Conservation (phyloP, 2,329 filamentous ascomycete genomes). For the Hypoxylon sp. region DNA sequence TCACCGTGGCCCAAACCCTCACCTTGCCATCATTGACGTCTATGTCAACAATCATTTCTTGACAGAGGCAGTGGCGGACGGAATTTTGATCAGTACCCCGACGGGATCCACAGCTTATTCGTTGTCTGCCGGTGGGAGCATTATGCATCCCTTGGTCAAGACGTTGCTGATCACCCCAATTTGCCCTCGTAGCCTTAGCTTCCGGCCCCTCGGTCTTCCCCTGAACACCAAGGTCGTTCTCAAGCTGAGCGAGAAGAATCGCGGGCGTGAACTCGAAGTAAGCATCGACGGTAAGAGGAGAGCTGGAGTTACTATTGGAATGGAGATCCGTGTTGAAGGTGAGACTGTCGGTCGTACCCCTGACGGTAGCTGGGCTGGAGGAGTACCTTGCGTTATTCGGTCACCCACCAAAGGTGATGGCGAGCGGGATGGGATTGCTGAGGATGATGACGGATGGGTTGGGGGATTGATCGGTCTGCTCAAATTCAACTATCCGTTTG, state of each 20-base stretch:
- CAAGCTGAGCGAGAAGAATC: conserved; percentile 84
- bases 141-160: conserved; percentile 93
- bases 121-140: conserved; percentile 91
- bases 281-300: conserved; percentile 83
- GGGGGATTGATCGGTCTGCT: conserved; percentile 91
- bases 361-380: conserved; percentile 62
- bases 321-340: conserved; percentile 90
- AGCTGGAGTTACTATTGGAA: conserved; percentile 77
- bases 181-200: conserved; percentile 91
- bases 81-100: conserved; percentile 93
- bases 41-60: conserved; percentile 90
- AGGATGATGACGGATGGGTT: conserved; percentile 94
- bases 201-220: conserved; percentile 90
- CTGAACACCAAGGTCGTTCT: conserved; percentile 87
- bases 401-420: conserved; percentile 62
- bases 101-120: conserved; percentile 97
- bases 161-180: conserved; percentile 93
- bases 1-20: conserved; percentile 89
- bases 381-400: conserved; percentile 92
- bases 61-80: conserved; percentile 94
- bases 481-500: conserved; percentile 99
- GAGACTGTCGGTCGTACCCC: conserved; percentile 76
- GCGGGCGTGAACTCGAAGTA: conserved; percentile 81
- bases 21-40: conserved; percentile 92
- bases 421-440: conserved; percentile 58